Evolutionary conservation across 768 basidiomycete species (phyloP), one percentile per base, ranked within the genome.

Genomic region (Boletellus sp.): DNA sequence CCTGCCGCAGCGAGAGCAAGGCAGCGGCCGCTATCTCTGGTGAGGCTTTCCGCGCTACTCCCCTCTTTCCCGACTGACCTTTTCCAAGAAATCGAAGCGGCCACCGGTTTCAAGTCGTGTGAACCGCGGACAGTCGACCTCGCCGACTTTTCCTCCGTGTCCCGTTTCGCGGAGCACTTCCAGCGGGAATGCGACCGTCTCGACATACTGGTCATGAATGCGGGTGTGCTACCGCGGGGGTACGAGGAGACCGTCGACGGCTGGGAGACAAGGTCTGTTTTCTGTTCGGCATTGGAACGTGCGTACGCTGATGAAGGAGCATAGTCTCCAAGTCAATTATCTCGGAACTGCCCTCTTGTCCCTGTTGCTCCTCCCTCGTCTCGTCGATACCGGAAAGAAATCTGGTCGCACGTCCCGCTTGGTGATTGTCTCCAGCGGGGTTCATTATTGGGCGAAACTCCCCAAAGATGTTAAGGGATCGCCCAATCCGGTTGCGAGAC

Each of bases 191-290:
- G 22, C 17, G 56, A 47, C 16, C 47, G 48, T 31, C 33, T 59
- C 7, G 60, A 62, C 23, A 52, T 78, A 22, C 59, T 81, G 1
- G 65, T 78, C 13, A 69, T 72, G 59, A 79, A 79, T 24, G 76
- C 78, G 0, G 76, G 53, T 0, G 47, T 72, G 2, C 20, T 45
- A 0, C 2, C n/a, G 0, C 1, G 0, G 2, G 42, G n/a, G 8
- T 70, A 67, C 28, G 32, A 59, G 6, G 39, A 54, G 9, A 74
- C 73, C 0, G 31, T 45, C 0, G 73, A 80, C 57, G 78, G 75
- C 7, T 80, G 74, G 75, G 78, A 81, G 50, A 42, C 61, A 12
- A 61, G 53, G 79, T 78, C 42, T 5, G 69, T 58, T 40, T 5
- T 16, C 12, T 19, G 24, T 3, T 19, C 1, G 24, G 2, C 39